Evolutionary conservation across 768 basidiomycete species (phyloP).

Genomic region (Suillus subaureus): DNA sequence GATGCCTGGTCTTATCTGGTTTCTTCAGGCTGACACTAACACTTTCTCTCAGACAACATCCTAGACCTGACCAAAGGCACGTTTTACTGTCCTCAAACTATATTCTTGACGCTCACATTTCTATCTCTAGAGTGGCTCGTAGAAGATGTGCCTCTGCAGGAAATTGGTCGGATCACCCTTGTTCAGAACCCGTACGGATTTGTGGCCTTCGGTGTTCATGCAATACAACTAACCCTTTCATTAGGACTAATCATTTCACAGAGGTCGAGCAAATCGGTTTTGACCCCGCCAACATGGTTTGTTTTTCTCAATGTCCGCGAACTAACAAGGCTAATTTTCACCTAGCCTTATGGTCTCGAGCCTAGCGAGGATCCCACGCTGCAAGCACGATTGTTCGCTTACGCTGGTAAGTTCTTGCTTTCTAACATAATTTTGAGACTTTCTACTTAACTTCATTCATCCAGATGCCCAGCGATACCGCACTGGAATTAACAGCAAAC

Average conservation of each 20-base stretch:
- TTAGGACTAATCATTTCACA: constrained; percentile 32
- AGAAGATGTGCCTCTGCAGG: constrained; percentile 35
- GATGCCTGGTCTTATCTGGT: constrained; percentile 8
- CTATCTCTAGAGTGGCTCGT: constrained; percentile 35
- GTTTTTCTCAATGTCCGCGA: not conserved
- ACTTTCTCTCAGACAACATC: constrained; percentile 43
- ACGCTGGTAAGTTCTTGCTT: constrained; percentile 40
- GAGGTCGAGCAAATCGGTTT: constrained; percentile 49
- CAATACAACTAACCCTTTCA: not conserved
- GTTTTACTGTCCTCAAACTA: not conserved
- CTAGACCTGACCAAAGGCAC: constrained; percentile 51
- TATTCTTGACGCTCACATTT: not conserved
- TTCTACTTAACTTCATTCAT: not conserved
- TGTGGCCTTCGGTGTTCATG: not conserved
- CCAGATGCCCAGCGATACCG: constrained; percentile 43
- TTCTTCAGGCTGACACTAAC: constrained; percentile 1
- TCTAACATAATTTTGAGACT: not conserved
- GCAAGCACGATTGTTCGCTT: constrained; percentile 59
- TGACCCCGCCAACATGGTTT: constrained; percentile 52
- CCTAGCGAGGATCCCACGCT: constrained; percentile 59
- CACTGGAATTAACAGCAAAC: constrained; percentile 40
- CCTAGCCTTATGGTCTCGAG: constrained; percentile 40
- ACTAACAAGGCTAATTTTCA: not conserved
- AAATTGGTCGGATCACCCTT: constrained; percentile 41
- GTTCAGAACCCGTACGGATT: constrained; percentile 38